Evolutionary conservation across 1,284 basidiomycete genomes (phyloP), one percentile per base, ranked within the genome.

Genomic region (Papiliotrema nemorosa): DNA sequence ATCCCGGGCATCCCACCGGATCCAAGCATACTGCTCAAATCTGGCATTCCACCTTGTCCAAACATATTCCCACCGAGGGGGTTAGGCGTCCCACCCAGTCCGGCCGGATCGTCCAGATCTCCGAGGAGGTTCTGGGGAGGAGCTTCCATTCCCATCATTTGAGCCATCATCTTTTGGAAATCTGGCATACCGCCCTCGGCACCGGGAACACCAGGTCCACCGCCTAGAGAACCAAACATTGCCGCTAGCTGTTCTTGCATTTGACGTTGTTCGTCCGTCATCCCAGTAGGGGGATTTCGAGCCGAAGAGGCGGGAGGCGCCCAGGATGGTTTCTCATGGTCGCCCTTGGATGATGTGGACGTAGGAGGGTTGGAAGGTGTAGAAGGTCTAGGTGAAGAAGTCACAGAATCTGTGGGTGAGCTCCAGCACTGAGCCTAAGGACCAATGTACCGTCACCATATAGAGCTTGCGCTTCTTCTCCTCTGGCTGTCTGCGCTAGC

Each of bases 401-500:
- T 41, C 10, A 7, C 35, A 12, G 35, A 38, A 10, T 38, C 21
- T 38, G 36, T 18, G 39, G 18, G 29, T 31, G 7, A 31, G 29
- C 29, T 31, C 14, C 29, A 9, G 13, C 18, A 41, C 18, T 12
- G 13, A 29, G 24, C 42, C 27, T 5, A 16, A 44, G 24, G 14
- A 5, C 3, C 10, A 27, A 57, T 62, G 37, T 41, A 63, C 62
- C 64, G 41, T 67, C 63, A 21, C 65, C 66, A 47, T 73, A 75
- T 20, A 75, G 59, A 53, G 60, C 63, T 4, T 58, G 59, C n/a
- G 65, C 69, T 57, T 63, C 64, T n/a, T 64, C 65, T 3, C 73
- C 73, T 44, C 73, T 54, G 3, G 73, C 73, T 4, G 73, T 67
- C 50, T 71, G 63, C 20, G 73, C 73, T 13, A 76, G 63, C 46